Percentiles rank a stretch among this genome's conserved stretches.
These are phyloP conservation scores for Coniella lustricola DNA, from an alignment of 2,329 filamentous ascomycete species.

Conservation along the genomic window DNA sequence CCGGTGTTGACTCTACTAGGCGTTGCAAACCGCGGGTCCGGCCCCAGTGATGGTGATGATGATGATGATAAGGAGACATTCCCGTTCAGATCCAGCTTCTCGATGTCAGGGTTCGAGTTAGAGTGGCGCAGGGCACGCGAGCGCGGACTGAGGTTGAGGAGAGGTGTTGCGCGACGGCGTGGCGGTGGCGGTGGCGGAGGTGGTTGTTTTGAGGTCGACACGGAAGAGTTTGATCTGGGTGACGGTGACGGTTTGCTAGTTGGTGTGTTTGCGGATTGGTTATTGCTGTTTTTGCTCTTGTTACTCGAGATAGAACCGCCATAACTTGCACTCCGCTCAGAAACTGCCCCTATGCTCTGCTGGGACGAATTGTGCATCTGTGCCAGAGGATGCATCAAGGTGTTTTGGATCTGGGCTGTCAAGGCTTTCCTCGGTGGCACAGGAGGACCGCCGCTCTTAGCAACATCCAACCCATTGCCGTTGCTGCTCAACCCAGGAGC, in stretches of 20 bases:
- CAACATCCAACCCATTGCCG: constrained; percentile 16
- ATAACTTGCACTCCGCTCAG: constrained; percentile 7
- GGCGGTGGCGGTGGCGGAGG: constrained; percentile 41
- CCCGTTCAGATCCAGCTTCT: constrained; percentile 28
- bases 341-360: constrained; percentile 23
- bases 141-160: constrained; percentile 28
- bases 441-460: constrained; percentile 23
- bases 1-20: constrained; percentile 11
- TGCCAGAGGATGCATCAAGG: constrained; percentile 30
- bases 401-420: constrained; percentile 18
- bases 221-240: constrained; percentile 7
- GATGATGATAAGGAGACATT: constrained; percentile 20
- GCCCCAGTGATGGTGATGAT: neutral
- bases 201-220: constrained; percentile 11
- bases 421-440: constrained; percentile 30
- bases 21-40: neutral
- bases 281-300: constrained; percentile 11
- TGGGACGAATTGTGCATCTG: constrained; percentile 35
- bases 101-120: constrained; percentile 29
- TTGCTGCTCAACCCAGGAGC: constrained; percentile 23
- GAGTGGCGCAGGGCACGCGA: constrained; percentile 26
- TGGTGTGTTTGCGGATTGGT: constrained; percentile 15
- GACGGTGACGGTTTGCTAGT: constrained; percentile 8
- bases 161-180: constrained; percentile 36
- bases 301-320: constrained; percentile 6